Base-by-base conservation (phyloP, 176 grass and related monocot species). In the Pharus latifolius region DNA sequence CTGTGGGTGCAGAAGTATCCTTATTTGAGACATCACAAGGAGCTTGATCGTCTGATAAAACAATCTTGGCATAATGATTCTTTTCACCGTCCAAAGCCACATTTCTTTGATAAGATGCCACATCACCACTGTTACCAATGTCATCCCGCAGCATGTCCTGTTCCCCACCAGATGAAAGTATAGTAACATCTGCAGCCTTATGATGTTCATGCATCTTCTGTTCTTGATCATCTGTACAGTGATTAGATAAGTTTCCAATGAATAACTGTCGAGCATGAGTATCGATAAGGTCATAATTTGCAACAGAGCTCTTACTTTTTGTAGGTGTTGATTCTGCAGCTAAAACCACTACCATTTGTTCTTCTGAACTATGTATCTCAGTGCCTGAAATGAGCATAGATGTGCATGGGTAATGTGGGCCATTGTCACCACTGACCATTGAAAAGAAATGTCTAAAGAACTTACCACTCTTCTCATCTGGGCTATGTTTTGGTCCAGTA, bases 191-290 rank as follows among this genome's bases (percentile, higher is more conserved):
- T 34, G 42, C 37, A 26, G 10, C 54, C 42, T 45, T 51, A 8
- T 55, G 27, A 56, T 56, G 35, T 71, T 53, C 77, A 63, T 25
- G 65, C 26, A 51, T 63, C 18, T 37, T 32, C 1, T 49, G 4
- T 34, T 42, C 61, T 67, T 61, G 30, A 79, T 73, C 26, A 26
- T 85, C 75, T 79, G 60, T 20, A 27, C 45, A 78, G 29, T 79
- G n/a, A 65, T 60, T 35, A 18, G 52, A 68, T 38, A 54, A 54
- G 53, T 10, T 34, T 49, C 8, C 24, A 32, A 70, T 9, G 16
- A 57, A 38, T 49, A 60, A 69, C 24, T 17, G 7, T 16, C 47
- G 7, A 9, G 8, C 20, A 48, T 37, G 55, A 37, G 18, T 15
- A 60, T 72, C 19, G 46, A 74, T 4, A 18, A 77, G 16, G 33